These are phyloP conservation scores for Claviceps sp. DNA, from an alignment of 2,329 filamentous ascomycete genomes.

Conservation along the genomic window DNA sequence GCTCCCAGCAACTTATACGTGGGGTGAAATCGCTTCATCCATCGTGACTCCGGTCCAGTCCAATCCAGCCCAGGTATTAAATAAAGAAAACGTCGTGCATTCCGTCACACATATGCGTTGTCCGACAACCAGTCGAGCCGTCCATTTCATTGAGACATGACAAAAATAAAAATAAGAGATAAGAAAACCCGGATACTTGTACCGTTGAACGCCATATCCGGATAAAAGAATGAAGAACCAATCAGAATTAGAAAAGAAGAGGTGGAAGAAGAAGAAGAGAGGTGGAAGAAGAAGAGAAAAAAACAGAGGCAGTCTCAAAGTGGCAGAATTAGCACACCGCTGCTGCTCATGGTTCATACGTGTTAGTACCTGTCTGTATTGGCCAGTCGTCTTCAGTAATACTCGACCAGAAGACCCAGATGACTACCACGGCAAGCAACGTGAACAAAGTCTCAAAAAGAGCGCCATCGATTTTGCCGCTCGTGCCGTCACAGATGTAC, in stretches of 20 bases:
- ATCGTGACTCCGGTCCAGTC: not conserved
- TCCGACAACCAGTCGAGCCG: not conserved
- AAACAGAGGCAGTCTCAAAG: not conserved
- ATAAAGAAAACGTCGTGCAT: not conserved
- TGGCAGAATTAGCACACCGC: not conserved
- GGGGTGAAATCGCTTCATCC: not conserved
- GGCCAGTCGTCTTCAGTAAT: constrained; percentile 99
- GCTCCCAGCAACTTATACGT: not conserved
- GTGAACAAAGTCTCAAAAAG: constrained; percentile 93
- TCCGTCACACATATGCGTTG: constrained; percentile 1
- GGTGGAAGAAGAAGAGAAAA: not conserved
- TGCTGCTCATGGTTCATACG: constrained; percentile 22
- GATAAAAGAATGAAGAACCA: constrained; percentile 1
- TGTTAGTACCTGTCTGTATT: constrained; percentile 28
- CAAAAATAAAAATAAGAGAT: constrained; percentile 6
- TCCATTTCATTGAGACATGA: constrained; percentile 3
- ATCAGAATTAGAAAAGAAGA: not conserved
- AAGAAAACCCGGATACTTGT: constrained; percentile 9
- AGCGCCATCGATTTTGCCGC: constrained; percentile 80
- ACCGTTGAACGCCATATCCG: constrained; percentile 12
- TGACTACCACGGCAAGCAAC: constrained; percentile 61
- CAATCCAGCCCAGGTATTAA: not conserved
- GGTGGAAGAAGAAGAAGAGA: constrained; percentile 2
- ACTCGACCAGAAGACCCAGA: constrained; percentile 97
- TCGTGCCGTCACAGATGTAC: constrained; percentile 73